Evolutionary conservation across 805 yeast genomes (phyloP).

Genomic region (Barnettozyma californica): DNA sequence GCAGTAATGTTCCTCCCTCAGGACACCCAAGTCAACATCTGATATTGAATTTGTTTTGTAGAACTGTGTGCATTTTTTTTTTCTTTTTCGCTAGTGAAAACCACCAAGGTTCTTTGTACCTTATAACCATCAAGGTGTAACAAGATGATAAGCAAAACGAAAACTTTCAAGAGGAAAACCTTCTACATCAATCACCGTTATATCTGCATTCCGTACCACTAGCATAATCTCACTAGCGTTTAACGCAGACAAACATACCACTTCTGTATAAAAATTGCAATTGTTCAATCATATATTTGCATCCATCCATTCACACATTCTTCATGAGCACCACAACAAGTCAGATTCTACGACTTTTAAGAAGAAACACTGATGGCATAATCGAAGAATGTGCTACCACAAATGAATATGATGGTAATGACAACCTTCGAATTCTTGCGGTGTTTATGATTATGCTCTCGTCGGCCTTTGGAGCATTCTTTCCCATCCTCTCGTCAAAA

Average conservation of each 20-base stretch:
- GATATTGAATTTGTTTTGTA: no score
- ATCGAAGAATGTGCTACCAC: slow-evolving; percentile 31
- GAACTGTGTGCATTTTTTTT: no score
- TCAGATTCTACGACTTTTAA: slow-evolving; percentile 11
- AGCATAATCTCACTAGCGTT: background rate
- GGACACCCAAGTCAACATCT: no score
- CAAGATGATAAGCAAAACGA: background rate
- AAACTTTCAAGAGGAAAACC: background rate
- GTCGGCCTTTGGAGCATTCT: slow-evolving; percentile 52
- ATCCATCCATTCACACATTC: no score
- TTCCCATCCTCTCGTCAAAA: slow-evolving; percentile 57
- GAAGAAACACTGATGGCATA: slow-evolving; percentile 21
- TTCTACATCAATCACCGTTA: background rate
- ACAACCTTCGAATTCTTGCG: slow-evolving; percentile 47
- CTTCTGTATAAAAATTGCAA: no score
- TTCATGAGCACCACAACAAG: slow-evolving; percentile 7
- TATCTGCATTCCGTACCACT: background rate
- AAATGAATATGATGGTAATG: slow-evolving; percentile 41
- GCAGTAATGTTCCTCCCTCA: no score
- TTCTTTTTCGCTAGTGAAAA: slow-evolving; percentile 36
- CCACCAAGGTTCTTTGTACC: background rate
- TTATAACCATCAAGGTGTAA: background rate
- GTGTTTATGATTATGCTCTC: slow-evolving; percentile 57
- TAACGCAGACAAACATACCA: no score
- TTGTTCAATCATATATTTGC: no score